Conservation (phyloP, 192 early-diverging fungal genomes). For the Spinellus fusiger region DNA sequence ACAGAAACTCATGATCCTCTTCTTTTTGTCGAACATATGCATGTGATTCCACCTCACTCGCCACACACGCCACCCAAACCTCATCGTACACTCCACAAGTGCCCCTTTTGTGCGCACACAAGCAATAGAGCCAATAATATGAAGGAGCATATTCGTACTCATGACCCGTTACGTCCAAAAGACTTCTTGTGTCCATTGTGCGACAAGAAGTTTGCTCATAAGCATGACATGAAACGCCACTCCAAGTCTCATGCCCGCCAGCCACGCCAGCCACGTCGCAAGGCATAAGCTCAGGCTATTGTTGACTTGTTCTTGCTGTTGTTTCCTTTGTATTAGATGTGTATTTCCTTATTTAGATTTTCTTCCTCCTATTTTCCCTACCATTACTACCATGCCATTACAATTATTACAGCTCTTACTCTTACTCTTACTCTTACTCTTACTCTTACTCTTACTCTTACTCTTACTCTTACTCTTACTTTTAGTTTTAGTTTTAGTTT, state of each 20-base stretch:
- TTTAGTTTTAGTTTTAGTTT: no score
- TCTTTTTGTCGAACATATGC: no score
- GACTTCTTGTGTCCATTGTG: constrained; percentile 52
- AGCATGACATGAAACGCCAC: constrained; percentile 70
- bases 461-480: no score
- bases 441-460: no score
- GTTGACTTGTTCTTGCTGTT: background rate
- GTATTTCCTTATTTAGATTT: background rate
- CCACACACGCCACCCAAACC: no score
- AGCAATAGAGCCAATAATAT: constrained; percentile 67
- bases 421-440: background rate
- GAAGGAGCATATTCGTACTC: constrained; percentile 57
- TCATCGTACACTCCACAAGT: constrained; percentile 20
- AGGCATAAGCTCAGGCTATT: background rate
- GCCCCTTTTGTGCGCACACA: constrained; percentile 45
- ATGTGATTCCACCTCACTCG: no score
- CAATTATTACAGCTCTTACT: background rate
- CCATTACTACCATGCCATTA: background rate
- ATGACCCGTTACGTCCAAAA: constrained; percentile 60
- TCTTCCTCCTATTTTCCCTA: background rate
- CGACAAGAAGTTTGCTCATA: constrained; percentile 53
- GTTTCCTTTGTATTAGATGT: no score
- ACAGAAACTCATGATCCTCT: no score
- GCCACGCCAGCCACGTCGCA: constrained; percentile 9
- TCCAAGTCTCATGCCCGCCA: constrained; percentile 25